Percentiles rank a stretch among this genome's conserved stretches.
These are phyloP conservation scores for Pilasporangium apinafurcum DNA, from an alignment of 352 stramenopile genomes.

Conservation along the genomic window DNA sequence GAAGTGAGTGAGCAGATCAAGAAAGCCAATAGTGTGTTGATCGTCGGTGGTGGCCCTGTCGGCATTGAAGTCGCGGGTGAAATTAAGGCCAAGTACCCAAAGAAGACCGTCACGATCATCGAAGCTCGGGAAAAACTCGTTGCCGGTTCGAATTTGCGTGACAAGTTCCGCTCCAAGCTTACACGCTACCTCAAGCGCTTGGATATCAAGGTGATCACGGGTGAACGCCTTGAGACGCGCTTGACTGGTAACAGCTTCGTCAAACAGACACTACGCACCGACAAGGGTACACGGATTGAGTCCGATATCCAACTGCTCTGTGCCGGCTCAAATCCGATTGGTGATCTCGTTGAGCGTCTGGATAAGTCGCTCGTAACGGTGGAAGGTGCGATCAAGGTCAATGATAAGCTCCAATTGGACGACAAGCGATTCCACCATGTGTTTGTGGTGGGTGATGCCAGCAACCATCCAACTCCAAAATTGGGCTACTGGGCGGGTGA, in stretches of 20 bases:
- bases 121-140: constrained; percentile 29
- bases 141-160: constrained; percentile 19
- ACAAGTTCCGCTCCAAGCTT: constrained; percentile 43
- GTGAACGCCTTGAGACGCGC: constrained; percentile 27
- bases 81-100: constrained; percentile 45
- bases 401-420: constrained; percentile 37
- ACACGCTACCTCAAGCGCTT: constrained; percentile 21
- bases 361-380: constrained; percentile 24
- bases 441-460: constrained; percentile 43
- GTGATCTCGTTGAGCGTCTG: constrained; percentile 26
- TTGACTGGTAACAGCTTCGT: constrained; percentile 29
- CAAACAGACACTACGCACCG: constrained; percentile 27
- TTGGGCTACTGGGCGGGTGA: constrained; percentile 25
- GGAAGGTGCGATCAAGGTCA: constrained; percentile 36
- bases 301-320: constrained; percentile 51
- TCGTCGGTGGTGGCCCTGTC: constrained; percentile 53
- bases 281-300: constrained; percentile 47
- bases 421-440: constrained; percentile 32
- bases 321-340: constrained; percentile 28
- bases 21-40: constrained; percentile 32
- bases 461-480: constrained; percentile 41
- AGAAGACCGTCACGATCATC: constrained; percentile 55
- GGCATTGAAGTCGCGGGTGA: constrained; percentile 55
- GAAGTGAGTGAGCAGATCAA: constrained; percentile 36
- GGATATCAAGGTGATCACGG: constrained; percentile 38